A percentile compares a stretch with the other conserved stretches of the same genome.
Evolutionary conservation across 2,329 filamentous ascomycete genomes (phyloP).

Genomic region (Madurella mycetomatis): DNA sequence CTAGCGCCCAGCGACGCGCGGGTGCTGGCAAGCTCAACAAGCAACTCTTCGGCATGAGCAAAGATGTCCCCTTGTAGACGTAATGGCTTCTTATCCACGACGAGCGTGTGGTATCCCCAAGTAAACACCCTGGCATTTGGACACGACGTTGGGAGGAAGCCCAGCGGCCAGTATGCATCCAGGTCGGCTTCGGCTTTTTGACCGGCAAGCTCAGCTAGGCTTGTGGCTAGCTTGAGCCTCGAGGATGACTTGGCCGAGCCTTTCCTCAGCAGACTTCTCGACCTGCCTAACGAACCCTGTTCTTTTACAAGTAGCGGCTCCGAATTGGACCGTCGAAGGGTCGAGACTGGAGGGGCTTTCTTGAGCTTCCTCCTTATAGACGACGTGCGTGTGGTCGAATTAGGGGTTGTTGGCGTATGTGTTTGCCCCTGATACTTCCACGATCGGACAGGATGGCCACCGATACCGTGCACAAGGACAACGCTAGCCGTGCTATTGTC

Average conservation of each 20-base stretch:
- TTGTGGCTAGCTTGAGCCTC: slow-evolving; percentile 16
- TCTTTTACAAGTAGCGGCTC: slow-evolving; percentile 20
- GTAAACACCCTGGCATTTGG: slow-evolving; percentile 29
- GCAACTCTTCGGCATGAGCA: slow-evolving; percentile 28
- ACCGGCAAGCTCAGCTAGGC: slow-evolving; percentile 12
- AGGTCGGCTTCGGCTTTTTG: slow-evolving; percentile 5
- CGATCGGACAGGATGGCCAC: slow-evolving; percentile 31
- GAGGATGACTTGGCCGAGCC: slow-evolving; percentile 27
- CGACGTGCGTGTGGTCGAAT: slow-evolving; percentile 7
- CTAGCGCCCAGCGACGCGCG: slow-evolving; percentile 15
- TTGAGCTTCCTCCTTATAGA: slow-evolving; percentile 16
- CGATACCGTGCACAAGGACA: slow-evolving; percentile 31
- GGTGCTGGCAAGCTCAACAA: slow-evolving; percentile 26
- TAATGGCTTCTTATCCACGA: slow-evolving; percentile 25
- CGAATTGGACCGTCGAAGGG: slow-evolving; percentile 21
- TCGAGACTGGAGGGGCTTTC: slow-evolving; percentile 12
- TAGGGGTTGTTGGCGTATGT: slow-evolving; percentile 14
- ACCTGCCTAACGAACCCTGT: slow-evolving; percentile 7
- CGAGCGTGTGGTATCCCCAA: slow-evolving; percentile 31
- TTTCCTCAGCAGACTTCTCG: slow-evolving; percentile 21
- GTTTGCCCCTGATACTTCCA: slow-evolving; percentile 24
- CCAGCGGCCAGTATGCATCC: slow-evolving; percentile 31
- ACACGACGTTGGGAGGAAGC: slow-evolving; percentile 30
- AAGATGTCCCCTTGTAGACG: slow-evolving; percentile 29
- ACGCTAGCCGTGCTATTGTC: slow-evolving; percentile 23